A percentile compares a stretch with the other conserved stretches of the same genome.
phyloP scores from a whole-genome alignment of 83 land plant genomes.

The Larix sibirica region DNA sequence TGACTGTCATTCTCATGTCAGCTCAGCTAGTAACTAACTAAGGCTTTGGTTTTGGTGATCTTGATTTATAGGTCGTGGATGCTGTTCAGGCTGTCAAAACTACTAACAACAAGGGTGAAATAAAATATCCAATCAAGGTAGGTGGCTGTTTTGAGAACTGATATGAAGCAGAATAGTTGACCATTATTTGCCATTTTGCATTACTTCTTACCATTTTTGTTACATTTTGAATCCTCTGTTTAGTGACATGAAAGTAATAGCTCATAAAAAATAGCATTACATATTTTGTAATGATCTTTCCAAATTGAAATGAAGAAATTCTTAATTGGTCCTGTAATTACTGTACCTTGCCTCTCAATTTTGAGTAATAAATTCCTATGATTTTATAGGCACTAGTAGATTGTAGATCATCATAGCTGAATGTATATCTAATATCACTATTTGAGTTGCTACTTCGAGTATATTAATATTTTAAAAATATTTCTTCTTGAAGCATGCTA shows the following conservation, averaged over 20 bases:
- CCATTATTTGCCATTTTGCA: too few relatives aligned
- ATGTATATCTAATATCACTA: too few relatives aligned
- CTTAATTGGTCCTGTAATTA: neutral
- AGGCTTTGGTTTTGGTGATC: neutral
- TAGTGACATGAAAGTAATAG: neutral
- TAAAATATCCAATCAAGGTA: constrained; percentile 97
- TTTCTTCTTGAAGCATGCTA: too few relatives aligned
- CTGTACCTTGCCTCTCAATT: too few relatives aligned
- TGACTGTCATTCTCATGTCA: neutral
- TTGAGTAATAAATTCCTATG: too few relatives aligned
- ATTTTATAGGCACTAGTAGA: too few relatives aligned
- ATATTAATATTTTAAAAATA: too few relatives aligned
- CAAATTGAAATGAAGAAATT: neutral
- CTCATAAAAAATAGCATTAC: neutral
- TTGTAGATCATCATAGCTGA: too few relatives aligned
- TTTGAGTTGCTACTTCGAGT: too few relatives aligned
- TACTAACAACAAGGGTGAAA: constrained; percentile 82
- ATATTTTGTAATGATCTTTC: neutral
- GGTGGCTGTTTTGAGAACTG: constrained; percentile 5
- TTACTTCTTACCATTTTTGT: too few relatives aligned
- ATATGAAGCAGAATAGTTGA: too few relatives aligned
- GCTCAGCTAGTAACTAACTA: too few relatives aligned
- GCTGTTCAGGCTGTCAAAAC: constrained; percentile 95
- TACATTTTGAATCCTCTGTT: neutral
- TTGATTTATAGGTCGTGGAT: constrained; percentile 78